These are phyloP conservation scores for Lachancea waltii DNA, from an alignment of 805 yeast species.

Conservation along the genomic window DNA sequence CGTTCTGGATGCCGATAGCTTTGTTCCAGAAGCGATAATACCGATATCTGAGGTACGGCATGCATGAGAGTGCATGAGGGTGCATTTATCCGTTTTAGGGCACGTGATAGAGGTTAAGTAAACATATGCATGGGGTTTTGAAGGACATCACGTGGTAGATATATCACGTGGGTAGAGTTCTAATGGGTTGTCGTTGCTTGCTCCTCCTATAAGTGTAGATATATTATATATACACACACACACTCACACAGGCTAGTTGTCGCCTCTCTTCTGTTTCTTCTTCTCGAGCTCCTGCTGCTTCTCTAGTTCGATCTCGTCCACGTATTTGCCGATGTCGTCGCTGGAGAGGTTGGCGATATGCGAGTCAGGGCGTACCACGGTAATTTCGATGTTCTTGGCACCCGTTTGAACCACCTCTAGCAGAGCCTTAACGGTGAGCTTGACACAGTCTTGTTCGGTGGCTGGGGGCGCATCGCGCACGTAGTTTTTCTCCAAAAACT, in stretches of 20 bases:
- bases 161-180: too few species aligned
- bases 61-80: neutral
- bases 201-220: too few species aligned
- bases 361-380: slow-evolving; percentile 70
- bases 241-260: slow-evolving; percentile 4
- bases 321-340: slow-evolving; percentile 69
- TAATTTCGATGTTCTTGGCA: slow-evolving; percentile 90
- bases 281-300: slow-evolving; percentile 69
- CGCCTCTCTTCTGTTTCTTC: slow-evolving; percentile 22
- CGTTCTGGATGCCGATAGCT: neutral
- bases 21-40: neutral
- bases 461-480: slow-evolving; percentile 44
- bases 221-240: too few species aligned
- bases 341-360: slow-evolving; percentile 52
- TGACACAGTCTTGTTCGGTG: slow-evolving; percentile 63
- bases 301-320: slow-evolving; percentile 79
- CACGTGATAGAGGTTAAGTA: too few species aligned
- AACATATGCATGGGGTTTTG: too few species aligned
- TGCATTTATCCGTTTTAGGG: too few species aligned
- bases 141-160: too few species aligned
- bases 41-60: too few species aligned
- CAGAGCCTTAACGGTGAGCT: slow-evolving; percentile 76
- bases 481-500: slow-evolving; percentile 87
- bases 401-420: slow-evolving; percentile 98
- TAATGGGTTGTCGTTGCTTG: too few species aligned